A percentile compares a stretch with the other conserved stretches of the same genome.
These are phyloP conservation scores for Dunaliella primolecta DNA, from an alignment of 139 green algal species.

Conservation along the genomic window DNA sequence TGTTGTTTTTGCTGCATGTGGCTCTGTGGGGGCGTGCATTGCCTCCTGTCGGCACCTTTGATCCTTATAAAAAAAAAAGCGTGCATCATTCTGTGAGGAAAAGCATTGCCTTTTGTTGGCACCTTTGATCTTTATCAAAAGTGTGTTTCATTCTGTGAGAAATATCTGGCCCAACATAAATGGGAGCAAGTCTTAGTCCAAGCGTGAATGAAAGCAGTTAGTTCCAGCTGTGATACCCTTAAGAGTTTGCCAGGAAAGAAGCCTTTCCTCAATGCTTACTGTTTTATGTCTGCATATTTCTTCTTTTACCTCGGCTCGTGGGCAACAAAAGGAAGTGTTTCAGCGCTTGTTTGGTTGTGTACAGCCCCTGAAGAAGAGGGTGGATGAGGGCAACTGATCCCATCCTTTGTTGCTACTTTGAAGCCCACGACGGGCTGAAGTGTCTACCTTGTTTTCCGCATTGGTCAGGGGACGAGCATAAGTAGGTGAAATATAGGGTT, in stretches of 20 bases:
- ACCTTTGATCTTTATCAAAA: too few relatives aligned
- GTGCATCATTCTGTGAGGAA: neutral
- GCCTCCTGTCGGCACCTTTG: too few relatives aligned
- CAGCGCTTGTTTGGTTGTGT: neutral
- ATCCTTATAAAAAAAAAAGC: too few relatives aligned
- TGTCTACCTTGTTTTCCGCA: too few relatives aligned
- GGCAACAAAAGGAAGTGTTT: neutral
- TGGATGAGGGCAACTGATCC: neutral
- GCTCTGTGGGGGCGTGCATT: neutral
- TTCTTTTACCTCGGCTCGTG: too few relatives aligned
- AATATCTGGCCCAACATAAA: too few relatives aligned
- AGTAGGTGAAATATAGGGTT: too few relatives aligned
- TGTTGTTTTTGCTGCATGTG: neutral
- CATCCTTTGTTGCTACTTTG: neutral
- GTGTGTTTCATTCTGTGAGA: too few relatives aligned
- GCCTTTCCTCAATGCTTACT: neutral
- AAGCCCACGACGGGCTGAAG: too few relatives aligned
- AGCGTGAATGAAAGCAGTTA: too few relatives aligned
- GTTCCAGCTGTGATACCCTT: neutral
- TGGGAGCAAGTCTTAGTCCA: too few relatives aligned
- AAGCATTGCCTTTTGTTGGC: neutral
- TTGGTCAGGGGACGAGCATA: too few relatives aligned
- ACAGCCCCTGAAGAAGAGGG: neutral
- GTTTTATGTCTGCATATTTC: neutral
- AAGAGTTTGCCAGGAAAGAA: neutral